Base-by-base conservation (phyloP, 1,139 yeast genomes). In the Candida albicans region DNA sequence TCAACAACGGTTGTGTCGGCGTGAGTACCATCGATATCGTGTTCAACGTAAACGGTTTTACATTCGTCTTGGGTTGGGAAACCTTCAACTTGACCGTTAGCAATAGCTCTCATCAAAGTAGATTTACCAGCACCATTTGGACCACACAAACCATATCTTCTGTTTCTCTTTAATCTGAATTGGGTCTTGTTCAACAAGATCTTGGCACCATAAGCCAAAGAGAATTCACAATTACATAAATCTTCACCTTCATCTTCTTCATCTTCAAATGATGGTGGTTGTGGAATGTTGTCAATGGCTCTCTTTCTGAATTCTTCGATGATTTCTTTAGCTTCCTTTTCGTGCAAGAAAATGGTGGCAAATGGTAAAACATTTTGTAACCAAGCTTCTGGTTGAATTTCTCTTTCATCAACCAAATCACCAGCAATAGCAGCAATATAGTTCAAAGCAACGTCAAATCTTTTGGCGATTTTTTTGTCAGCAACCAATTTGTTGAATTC, bases 81-180 rank as follows among this genome's bases (percentile, higher is more conserved):
- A 75, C 98, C 98, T 71, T 93, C 98, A 67, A 93, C 97, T 82
- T 93, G 98, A 73, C 98, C 98, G 79, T 93, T 91, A 61, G 98
- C 98, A 77, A 93, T 88, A 62, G 99, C 98, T 82, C 97, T 89
- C 98, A 93, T 90, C 75, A 93, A 85, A 61, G 99, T 93, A 59
- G 98, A 93, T 81, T 93, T 93, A 87, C 99, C 99, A 65, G 98
- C 96, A 87, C 99, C 99, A 77, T 93, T 93, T 68, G 98, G 97
- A 79, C 99, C 99, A 81, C 97, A 91, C 62, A 93, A 82, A 89
- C 99, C 99, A 73, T 93, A 93, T 81, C 99, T 88, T 81, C 97
- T 91, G 79, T 88, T 95, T 81, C 98, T 89, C 95, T 91, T 93
- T 73, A 93, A 87, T 79, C 98, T 89, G 74, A 93, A 85, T 81